Conservation (phyloP, 495 filamentous ascomycete species). For the Zalerion maritima region DNA sequence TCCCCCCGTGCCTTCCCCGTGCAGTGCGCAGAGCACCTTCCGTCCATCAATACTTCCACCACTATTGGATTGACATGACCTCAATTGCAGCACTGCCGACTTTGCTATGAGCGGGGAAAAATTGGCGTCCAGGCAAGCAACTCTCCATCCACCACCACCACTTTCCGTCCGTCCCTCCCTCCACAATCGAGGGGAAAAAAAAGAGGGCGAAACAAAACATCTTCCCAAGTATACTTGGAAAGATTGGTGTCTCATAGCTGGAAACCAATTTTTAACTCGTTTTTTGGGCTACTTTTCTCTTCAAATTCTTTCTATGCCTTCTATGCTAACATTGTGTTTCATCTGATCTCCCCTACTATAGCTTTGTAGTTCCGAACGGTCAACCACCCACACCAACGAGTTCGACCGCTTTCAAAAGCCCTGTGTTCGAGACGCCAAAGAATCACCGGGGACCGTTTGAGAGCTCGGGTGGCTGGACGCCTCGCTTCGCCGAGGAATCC, state of each 20-base stretch:
- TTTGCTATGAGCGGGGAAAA: slow-evolving; percentile 67
- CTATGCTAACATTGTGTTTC: slow-evolving; percentile 6
- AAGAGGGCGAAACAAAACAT: no score
- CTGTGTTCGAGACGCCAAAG: slow-evolving; percentile 54
- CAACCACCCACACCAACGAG: slow-evolving; percentile 66
- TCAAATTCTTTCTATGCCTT: slow-evolving; percentile 8
- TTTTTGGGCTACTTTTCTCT: slow-evolving; percentile 8
- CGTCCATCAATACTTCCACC: no score
- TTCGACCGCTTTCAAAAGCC: slow-evolving; percentile 44
- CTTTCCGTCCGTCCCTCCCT: slow-evolving; percentile 3
- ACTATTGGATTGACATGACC: neutral
- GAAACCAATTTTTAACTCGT: slow-evolving; percentile 4
- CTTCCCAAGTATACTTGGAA: neutral
- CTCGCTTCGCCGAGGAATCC: slow-evolving; percentile 42
- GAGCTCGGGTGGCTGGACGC: slow-evolving; percentile 35
- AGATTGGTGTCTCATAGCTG: neutral
- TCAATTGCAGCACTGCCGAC: slow-evolving; percentile 7
- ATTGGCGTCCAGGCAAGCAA: slow-evolving; percentile 52
- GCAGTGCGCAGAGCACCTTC: no score
- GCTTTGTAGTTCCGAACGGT: slow-evolving; percentile 66
- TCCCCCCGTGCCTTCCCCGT: no score
- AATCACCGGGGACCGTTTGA: slow-evolving; percentile 29
- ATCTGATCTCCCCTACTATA: slow-evolving; percentile 22
- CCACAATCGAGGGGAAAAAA: no score
- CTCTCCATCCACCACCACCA: slow-evolving; percentile 6